These are phyloP conservation scores for Xerocomus brunneocitrinus DNA, from an alignment of 768 basidiomycete species.

Conservation along the genomic window DNA sequence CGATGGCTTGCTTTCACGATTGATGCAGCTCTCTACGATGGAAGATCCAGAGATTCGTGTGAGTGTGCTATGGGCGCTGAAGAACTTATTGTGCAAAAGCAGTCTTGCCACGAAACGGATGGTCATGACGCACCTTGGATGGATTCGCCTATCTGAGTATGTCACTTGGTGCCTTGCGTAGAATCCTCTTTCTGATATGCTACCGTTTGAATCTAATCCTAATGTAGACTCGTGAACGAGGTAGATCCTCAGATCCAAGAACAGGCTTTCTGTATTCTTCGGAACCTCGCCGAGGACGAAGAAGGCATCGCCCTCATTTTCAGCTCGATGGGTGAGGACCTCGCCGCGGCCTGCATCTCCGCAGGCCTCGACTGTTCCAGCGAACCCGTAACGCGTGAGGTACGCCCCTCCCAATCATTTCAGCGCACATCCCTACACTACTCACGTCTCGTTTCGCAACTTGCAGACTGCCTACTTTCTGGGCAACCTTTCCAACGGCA, in stretches of 20 bases:
- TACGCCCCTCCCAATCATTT: slow-evolving; percentile 15
- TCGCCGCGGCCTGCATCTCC: slow-evolving; percentile 44
- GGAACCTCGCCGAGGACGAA: slow-evolving; percentile 64
- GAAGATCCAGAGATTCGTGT: slow-evolving; percentile 55
- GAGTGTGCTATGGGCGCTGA: slow-evolving; percentile 82
- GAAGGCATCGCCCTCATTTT: slow-evolving; percentile 62
- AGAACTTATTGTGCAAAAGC: slow-evolving; percentile 73
- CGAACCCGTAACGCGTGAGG: slow-evolving; percentile 54
- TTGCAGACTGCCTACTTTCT: slow-evolving; percentile 53
- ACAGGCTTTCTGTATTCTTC: slow-evolving; percentile 62
- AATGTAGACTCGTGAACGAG: slow-evolving; percentile 51
- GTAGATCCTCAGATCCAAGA: slow-evolving; percentile 56
- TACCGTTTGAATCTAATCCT: neutral
- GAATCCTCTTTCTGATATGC: neutral
- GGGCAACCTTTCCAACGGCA: slow-evolving; percentile 66
- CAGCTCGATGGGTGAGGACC: slow-evolving; percentile 43
- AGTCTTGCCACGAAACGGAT: slow-evolving; percentile 53
- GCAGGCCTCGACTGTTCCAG: slow-evolving; percentile 46
- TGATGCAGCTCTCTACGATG: slow-evolving; percentile 53
- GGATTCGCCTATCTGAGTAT: slow-evolving; percentile 55
- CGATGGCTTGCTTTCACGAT: slow-evolving; percentile 59
- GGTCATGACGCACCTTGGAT: slow-evolving; percentile 68
- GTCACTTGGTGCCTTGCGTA: slow-evolving; percentile 16
- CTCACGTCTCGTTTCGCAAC: neutral
- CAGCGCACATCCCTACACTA: neutral